Conservation (phyloP, 108 stramenopile genomes). For the Skeletonema menzelii region DNA sequence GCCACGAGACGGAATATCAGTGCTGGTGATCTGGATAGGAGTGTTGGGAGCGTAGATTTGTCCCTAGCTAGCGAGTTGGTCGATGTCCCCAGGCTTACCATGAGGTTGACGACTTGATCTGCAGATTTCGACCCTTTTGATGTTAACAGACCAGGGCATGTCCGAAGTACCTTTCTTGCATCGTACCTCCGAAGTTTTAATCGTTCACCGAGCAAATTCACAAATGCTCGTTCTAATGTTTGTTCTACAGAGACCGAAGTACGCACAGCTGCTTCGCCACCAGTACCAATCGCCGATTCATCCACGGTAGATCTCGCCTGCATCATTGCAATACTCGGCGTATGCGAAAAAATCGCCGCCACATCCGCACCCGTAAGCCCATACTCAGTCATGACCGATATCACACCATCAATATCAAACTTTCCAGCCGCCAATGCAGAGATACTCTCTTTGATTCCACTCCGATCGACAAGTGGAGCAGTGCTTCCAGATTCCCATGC, state of each 20-base stretch:
- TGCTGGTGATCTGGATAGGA: conserved; percentile 71
- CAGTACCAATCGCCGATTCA: neutral
- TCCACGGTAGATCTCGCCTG: conserved; percentile 33
- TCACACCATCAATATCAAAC: conserved; percentile 54
- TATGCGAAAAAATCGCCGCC: conserved; percentile 66
- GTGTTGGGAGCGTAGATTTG: conserved; percentile 54
- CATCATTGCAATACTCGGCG: conserved; percentile 72
- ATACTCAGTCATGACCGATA: conserved; percentile 54
- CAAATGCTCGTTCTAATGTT: conserved; percentile 54
- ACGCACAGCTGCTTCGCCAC: conserved; percentile 17
- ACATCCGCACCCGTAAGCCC: conserved; percentile 71
- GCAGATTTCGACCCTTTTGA: conserved; percentile 66
- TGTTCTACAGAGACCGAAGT: conserved; percentile 52
- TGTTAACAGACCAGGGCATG: conserved; percentile 64
- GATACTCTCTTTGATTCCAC: conserved; percentile 14
- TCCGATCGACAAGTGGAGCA: conserved; percentile 14
- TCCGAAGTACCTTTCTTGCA: conserved; percentile 64
- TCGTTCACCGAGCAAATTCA: conserved; percentile 43
- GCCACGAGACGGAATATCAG: conserved; percentile 72
- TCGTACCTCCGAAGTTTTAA: conserved; percentile 70
- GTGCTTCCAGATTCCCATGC: conserved; percentile 43
- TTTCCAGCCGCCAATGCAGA: conserved; percentile 13
- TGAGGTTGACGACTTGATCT: conserved; percentile 57
- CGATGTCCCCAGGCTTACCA: conserved; percentile 68
- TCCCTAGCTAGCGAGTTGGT: conserved; percentile 64